Percentiles rank a stretch among this genome's conserved stretches.
phyloP scores from a whole-genome alignment of 2,329 filamentous ascomycete genomes.

The Trichoderma brevicompactum region DNA sequence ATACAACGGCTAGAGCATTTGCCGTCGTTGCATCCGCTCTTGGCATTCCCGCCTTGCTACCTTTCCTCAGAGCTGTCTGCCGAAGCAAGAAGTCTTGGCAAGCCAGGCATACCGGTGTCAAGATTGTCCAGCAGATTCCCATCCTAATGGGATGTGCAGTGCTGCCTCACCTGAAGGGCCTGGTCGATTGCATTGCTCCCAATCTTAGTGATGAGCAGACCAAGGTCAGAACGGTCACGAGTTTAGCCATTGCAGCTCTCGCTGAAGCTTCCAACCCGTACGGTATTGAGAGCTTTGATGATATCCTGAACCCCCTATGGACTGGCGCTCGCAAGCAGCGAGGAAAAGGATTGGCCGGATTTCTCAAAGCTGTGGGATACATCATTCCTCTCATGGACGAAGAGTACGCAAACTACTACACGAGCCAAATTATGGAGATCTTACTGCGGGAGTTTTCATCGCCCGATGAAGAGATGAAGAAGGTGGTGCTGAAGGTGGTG shows the following conservation, averaged over 20 bases:
- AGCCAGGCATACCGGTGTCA: constrained; percentile 95
- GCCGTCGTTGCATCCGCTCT: constrained; percentile 95
- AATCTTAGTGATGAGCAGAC: constrained; percentile 98
- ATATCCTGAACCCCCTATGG: constrained; percentile 96
- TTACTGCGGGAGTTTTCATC: constrained; percentile 93
- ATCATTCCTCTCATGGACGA: constrained; percentile 99
- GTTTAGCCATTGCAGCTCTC: constrained; percentile 89
- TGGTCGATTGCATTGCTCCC: constrained; percentile 94
- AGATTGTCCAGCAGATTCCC: constrained; percentile 98
- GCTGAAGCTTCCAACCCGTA: constrained; percentile 97
- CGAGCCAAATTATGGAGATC: constrained; percentile 98
- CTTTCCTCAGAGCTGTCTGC: constrained; percentile 93
- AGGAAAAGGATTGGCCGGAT: constrained; percentile 93
- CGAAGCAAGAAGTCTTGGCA: constrained; percentile 99
- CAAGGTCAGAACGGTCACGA: constrained; percentile 95
- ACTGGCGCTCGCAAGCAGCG: constrained; percentile 94
- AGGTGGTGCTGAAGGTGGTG: constrained; percentile 96
- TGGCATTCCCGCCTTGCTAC: constrained; percentile 91
- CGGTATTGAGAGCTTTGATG: constrained; percentile 98
- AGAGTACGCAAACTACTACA: constrained; percentile 99
- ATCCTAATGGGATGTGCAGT: constrained; percentile 99
- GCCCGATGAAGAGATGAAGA: constrained; percentile 99
- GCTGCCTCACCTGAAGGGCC: constrained; percentile 88
- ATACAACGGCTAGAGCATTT: constrained; percentile 95
- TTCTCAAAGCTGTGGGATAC: constrained; percentile 95